Conservation (phyloP, 2,329 filamentous ascomycete genomes). For the Sporothrix phasma region DNA sequence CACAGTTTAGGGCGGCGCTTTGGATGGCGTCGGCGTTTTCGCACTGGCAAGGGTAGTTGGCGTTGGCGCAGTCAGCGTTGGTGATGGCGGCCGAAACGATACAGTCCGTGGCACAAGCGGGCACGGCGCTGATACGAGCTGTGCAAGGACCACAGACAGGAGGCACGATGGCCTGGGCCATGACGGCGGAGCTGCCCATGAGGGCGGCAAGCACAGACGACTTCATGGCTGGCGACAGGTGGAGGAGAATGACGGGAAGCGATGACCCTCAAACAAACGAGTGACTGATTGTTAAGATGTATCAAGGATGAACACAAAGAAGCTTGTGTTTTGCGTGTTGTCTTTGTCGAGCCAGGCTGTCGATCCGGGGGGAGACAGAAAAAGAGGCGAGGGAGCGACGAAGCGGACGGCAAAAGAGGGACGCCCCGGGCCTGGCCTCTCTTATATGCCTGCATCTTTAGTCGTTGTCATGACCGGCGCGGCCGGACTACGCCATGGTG, state of each 20-base stretch:
- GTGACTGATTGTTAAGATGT: background rate
- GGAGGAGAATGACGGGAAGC: background rate
- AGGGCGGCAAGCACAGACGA: background rate
- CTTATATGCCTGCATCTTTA: background rate
- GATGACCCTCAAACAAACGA: background rate
- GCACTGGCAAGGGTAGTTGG: constrained; percentile 12
- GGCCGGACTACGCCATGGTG: background rate
- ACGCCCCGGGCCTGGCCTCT: background rate
- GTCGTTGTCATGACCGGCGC: background rate
- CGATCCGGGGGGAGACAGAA: background rate
- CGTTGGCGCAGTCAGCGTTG: background rate
- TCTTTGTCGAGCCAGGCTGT: background rate
- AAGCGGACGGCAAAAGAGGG: background rate
- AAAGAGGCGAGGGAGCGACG: background rate
- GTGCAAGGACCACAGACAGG: background rate
- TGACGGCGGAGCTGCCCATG: background rate
- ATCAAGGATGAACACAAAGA: background rate
- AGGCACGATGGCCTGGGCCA: background rate
- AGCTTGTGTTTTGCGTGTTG: background rate
- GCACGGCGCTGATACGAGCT: background rate
- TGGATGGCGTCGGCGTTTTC: constrained; percentile 2
- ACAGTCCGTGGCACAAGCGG: background rate
- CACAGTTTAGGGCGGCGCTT: constrained; percentile 9
- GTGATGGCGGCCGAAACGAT: background rate
- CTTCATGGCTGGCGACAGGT: background rate